Percentiles rank a stretch among this genome's conserved stretches.
phyloP scores from a whole-genome alignment of 305 asterid species.

The Solanum hybrid region DNA sequence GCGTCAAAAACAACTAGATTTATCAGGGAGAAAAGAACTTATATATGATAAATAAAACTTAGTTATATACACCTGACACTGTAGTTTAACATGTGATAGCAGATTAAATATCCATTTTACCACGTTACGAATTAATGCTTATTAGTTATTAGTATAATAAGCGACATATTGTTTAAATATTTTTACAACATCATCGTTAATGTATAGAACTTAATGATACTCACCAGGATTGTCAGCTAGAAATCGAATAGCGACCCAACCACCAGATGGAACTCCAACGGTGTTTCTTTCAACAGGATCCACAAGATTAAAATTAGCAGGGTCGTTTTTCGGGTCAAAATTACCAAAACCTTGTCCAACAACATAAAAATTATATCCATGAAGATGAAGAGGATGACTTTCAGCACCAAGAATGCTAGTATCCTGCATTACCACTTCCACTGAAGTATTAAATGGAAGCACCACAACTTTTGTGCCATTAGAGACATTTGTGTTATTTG shows the following conservation, averaged over 20 bases:
- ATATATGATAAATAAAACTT: not conserved
- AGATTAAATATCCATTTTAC: not conserved
- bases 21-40: not conserved
- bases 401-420: constrained; percentile 40
- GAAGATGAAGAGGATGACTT: constrained; percentile 42
- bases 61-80: not conserved
- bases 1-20: not conserved
- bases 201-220: not conserved
- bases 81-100: not conserved
- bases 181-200: not conserved
- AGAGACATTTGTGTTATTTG: constrained; percentile 30
- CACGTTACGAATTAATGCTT: not conserved
- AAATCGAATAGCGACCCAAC: constrained; percentile 57
- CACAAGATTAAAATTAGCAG: constrained; percentile 35
- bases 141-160: not conserved
- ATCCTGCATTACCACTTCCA: constrained; percentile 40
- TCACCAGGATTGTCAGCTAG: constrained; percentile 57
- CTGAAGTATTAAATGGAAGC: constrained; percentile 32
- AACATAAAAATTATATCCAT: constrained; percentile 29
- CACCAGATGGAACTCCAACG: constrained; percentile 43
- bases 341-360: constrained; percentile 59
- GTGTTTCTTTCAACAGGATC: constrained; percentile 60
- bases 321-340: constrained; percentile 36
- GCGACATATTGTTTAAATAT: no score
- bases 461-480: constrained; percentile 41